A percentile compares a stretch with the other conserved stretches of the same genome.
Conservation (phyloP, 345 rosid genomes). For the Corchorus olitorius region DNA sequence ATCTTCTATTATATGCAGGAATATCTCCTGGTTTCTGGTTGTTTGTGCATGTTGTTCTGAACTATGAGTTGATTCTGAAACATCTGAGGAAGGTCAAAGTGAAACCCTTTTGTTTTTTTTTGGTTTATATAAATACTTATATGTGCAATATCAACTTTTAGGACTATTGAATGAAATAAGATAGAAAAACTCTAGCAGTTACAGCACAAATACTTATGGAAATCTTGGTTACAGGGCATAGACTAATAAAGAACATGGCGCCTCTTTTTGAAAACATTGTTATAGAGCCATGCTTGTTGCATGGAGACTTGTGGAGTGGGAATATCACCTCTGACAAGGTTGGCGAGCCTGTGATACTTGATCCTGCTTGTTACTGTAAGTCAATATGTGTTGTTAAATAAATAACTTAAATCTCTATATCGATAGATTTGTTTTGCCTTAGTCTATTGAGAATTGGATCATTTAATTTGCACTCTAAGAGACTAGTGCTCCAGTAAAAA, state of each 20-base stretch:
- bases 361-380: conserved; percentile 96
- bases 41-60: conserved; percentile 1
- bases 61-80: background rate
- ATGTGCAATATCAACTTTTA: background rate
- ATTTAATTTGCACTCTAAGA: background rate
- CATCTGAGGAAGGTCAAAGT: background rate
- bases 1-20: background rate
- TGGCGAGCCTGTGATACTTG: conserved; percentile 87
- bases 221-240: conserved; percentile 52
- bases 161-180: background rate
- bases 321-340: conserved; percentile 77
- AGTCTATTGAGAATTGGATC: background rate
- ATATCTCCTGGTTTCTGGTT: background rate
- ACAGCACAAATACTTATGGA: background rate
- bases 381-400: background rate
- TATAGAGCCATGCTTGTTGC: conserved; percentile 84
- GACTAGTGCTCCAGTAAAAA: background rate
- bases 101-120: background rate
- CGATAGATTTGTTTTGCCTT: background rate
- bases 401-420: background rate
- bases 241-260: conserved; percentile 69
- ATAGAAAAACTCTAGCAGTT: background rate
- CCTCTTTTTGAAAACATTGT: conserved; percentile 66
- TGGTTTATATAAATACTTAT: background rate
- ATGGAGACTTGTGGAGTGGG: conserved; percentile 99